phyloP scores from a whole-genome alignment of 2,329 filamentous ascomycete genomes.

The Penicillium oxalicum region DNA sequence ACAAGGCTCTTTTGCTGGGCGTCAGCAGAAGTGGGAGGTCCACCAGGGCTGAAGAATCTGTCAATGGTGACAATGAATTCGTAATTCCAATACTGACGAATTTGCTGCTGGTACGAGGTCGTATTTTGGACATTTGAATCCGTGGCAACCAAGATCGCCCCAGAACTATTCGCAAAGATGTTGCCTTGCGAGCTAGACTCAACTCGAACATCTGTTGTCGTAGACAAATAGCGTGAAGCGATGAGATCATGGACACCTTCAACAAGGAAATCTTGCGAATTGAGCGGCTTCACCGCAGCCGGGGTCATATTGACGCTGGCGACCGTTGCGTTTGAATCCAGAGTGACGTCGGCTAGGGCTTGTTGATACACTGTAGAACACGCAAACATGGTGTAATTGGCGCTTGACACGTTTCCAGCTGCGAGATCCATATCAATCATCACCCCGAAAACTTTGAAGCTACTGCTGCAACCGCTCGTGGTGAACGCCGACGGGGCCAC shows the following conservation, averaged over 20 bases:
- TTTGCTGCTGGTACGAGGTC: not conserved
- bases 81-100: conserved; percentile 8
- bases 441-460: conserved; percentile 6
- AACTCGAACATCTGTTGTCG: not conserved
- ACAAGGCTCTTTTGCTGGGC: conserved; percentile 4
- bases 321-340: conserved; percentile 6
- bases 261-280: not conserved
- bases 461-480: conserved; percentile 2
- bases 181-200: not conserved
- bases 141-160: not conserved
- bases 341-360: conserved; percentile 3
- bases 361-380: conserved; percentile 5
- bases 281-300: not conserved
- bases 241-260: conserved; percentile 1
- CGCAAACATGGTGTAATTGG: conserved; percentile 9
- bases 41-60: conserved; percentile 9
- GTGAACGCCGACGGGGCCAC: not conserved
- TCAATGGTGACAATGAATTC: conserved; percentile 9
- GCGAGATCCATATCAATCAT: conserved; percentile 4
- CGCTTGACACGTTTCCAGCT: not conserved
- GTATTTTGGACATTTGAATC: not conserved
- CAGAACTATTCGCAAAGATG: not conserved
- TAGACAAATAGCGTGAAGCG: not conserved
- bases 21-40: not conserved
- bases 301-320: not conserved